Evolutionary conservation across 1,139 yeast species (phyloP), one percentile per base, ranked within the genome.

Genomic region (Debaryomyces udenii): DNA sequence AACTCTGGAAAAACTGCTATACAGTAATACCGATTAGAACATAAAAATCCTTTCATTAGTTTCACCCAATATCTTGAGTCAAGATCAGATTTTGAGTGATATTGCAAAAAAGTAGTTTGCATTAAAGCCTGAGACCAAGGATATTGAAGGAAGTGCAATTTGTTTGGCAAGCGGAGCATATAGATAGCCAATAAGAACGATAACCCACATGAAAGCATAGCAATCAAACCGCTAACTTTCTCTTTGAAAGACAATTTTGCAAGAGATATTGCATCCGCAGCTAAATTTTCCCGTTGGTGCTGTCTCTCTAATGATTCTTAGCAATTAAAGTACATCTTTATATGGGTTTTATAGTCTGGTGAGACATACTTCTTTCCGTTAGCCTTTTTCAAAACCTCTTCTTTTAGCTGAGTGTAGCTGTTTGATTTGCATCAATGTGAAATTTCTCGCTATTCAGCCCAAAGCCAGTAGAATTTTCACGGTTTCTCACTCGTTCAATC

Each of bases 1-100:
- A 57, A 67, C 43, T 71, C 77, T 1, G 78, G 78, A 27, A 72
- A 55, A 71, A 60, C 43, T 71, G 70, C 78, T 78, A 73, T 2
- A 59, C 42, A 27, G 68, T 59, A 49, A 70, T 56, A 4, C 56
- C 59, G 5, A 47, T 22, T 26, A 72, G 49, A 1, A 62, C 72
- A 5, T 48, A 31, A 38, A 57, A 72, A 70, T 0, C 68, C 51
- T 33, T 45, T 59, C 68, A 70, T 67, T 44, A 65, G 72, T 35
- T 51, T 57, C 9, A 45, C 35, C 2, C 61, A 66, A 27, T 48
- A 38, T 9, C 39, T 46, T 5, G 51, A 48, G 26, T 55, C 55
- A n/a, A 39, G 33, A 35, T 55, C 57, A 1, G 61, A 43, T 38
- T 49, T 53, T 1, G 50, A 54, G 44, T 69, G 76, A 0, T 70